These are phyloP conservation scores for Eragrostis curvula DNA, from an alignment of 176 grass and related monocot species.

Conservation along the genomic window DNA sequence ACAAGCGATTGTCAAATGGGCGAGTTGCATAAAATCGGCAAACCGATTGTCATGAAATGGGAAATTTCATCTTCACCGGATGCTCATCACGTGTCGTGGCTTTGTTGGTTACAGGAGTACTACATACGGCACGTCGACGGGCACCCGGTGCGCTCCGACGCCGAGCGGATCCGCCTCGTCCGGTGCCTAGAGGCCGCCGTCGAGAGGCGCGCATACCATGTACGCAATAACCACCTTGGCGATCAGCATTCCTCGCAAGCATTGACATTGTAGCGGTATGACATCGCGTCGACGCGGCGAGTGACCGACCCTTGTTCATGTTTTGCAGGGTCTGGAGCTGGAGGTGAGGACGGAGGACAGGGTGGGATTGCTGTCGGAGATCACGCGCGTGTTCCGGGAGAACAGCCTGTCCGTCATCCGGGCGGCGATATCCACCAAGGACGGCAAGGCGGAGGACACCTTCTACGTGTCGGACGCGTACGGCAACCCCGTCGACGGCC, in stretches of 20 bases:
- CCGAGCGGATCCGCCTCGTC: constrained; percentile 48
- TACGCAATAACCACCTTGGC: neutral
- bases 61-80: neutral
- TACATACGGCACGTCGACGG: constrained; percentile 71
- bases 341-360: constrained; percentile 53
- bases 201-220: constrained; percentile 53
- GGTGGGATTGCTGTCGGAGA: constrained; percentile 62
- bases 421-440: constrained; percentile 57
- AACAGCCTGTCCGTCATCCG: constrained; percentile 62
- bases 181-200: constrained; percentile 65
- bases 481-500: constrained; percentile 53
- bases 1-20: neutral
- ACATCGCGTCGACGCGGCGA: neutral
- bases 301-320: neutral
- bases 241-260: no score
- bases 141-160: constrained; percentile 49
- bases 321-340: constrained; percentile 52
- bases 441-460: constrained; percentile 58
- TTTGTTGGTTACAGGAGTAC: constrained; percentile 63
- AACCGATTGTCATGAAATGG: neutral
- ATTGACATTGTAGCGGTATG: no score
- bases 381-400: constrained; percentile 70
- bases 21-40: no score
- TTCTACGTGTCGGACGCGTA: constrained; percentile 60
- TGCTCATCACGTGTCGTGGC: neutral